These are phyloP conservation scores for Dillenia suffruticosa DNA, from an alignment of 164 flowering plant species.

Conservation along the genomic window DNA sequence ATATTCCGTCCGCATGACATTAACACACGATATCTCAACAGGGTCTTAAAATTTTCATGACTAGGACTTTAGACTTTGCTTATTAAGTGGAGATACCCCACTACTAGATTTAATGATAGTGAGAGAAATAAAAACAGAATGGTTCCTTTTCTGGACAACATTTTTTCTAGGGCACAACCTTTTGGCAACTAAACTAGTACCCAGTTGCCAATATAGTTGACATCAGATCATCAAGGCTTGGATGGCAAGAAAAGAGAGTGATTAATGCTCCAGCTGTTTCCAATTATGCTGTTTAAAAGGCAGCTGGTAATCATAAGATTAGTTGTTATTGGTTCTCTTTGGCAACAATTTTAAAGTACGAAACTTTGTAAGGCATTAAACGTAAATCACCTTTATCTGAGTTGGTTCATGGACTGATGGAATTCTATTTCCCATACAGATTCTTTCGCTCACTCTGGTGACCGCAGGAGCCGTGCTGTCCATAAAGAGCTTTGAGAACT, in stretches of 20 bases:
- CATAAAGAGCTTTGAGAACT: conserved; percentile 61
- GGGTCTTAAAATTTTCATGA: no score
- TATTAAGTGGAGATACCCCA: neutral
- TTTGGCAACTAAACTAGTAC: neutral
- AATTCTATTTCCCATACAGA: conserved; percentile 28
- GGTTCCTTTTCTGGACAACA: neutral
- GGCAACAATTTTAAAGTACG: no score
- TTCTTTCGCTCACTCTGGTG: conserved; percentile 48
- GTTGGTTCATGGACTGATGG: neutral
- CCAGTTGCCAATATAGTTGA: neutral
- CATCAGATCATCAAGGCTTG: conserved; percentile 16
- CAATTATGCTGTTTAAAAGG: no score
- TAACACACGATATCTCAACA: no score
- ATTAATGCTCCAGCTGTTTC: no score
- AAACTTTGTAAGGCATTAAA: no score
- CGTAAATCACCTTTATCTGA: no score
- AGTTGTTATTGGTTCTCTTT: no score
- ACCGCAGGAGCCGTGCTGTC: conserved; percentile 77
- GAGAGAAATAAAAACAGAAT: conserved; percentile 1
- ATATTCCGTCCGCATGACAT: no score
- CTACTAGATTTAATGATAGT: conserved; percentile 20
- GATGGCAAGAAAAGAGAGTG: conserved; percentile 15
- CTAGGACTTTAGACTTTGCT: conserved; percentile 6
- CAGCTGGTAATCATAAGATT: no score
- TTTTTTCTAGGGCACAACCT: neutral